Base-by-base conservation (phyloP, 2,329 filamentous ascomycete genomes). In the Karstenula rhodostoma region DNA sequence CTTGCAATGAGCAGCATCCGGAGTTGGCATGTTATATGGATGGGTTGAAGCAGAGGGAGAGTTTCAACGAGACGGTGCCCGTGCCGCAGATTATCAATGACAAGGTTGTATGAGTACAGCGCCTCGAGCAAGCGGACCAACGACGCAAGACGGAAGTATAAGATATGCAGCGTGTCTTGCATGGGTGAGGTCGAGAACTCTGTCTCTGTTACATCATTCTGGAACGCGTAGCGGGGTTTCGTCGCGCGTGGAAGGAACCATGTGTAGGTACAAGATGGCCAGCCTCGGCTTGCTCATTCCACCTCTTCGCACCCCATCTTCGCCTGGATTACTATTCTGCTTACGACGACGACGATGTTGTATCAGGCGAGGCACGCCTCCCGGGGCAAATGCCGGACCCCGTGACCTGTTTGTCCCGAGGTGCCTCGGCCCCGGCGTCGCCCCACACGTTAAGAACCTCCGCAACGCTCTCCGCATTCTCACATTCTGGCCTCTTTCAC, bases 361-460 rank as follows among this genome's bases (percentile, higher is more conserved):
- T 22, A 32, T 29, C n/a, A 51, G 15, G 19, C 15, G 23, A 54
- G 37, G 15, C 17, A 9, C 17, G 27, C 15, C 37, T 37, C 32
- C 44, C 44, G 25, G 35, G 19, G 51, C 51, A 54, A 54, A 43
- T 54, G 51, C 51, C 51, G 52, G 52, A 46, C 29, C 51, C 52
- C 52, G 52, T 55, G 52, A 55, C 15, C 17, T n/a, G n/a, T 9
- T 32, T 43, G 35, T 55, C 52, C 52, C 52, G 52, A 55, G 42
- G 44, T 55, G 52, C 52, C 52, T 55, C 52, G 52, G 52, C 42
- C 44, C 52, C 52, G 40, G 22, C 35, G 15, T 35, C 42, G 52
- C 52, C 52, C 52, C 52, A 55, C 52, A 55, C n/a, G 40, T 47
- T 47, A 46, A 55, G 47, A 27, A 55, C 52, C 52, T 55, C 52